Percentiles rank a stretch among this genome's conserved stretches.
Evolutionary conservation across 2,329 filamentous ascomycete species (phyloP).

Genomic region (Trichoderma arundinaceum): DNA sequence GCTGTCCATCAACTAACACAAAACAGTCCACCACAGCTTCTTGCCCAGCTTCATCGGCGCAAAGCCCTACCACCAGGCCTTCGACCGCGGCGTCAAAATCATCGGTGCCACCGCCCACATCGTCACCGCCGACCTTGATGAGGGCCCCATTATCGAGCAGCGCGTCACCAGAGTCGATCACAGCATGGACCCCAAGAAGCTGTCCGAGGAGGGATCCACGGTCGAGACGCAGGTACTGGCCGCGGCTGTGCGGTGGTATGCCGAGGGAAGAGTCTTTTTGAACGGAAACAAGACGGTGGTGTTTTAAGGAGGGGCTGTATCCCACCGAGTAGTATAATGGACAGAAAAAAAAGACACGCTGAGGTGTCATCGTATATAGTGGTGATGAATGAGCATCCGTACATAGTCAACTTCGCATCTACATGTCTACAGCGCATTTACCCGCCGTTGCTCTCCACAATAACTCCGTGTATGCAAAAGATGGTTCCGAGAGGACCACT

Average conservation of each 20-base stretch:
- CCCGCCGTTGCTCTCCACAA: no score
- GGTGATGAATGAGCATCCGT: conserved; percentile 17
- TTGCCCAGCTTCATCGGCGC: conserved; percentile 87
- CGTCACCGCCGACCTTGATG: conserved; percentile 82
- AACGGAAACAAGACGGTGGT: conserved; percentile 83
- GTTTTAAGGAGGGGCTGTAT: conserved; percentile 53
- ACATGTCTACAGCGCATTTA: neutral
- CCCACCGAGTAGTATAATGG: neutral
- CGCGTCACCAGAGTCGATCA: conserved; percentile 78
- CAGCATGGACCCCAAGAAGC: conserved; percentile 73
- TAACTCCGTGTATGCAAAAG: no score
- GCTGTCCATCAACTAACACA: conserved; percentile 43
- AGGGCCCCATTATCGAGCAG: conserved; percentile 89
- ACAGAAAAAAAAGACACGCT: neutral
- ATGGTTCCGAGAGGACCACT: no score
- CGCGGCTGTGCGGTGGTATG: conserved; percentile 82
- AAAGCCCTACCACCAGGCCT: conserved; percentile 87
- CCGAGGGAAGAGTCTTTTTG: conserved; percentile 76
- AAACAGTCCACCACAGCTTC: conserved; percentile 77
- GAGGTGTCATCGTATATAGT: conserved; percentile 15
- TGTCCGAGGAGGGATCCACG: conserved; percentile 81
- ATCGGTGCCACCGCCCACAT: conserved; percentile 87
- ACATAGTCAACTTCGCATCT: neutral
- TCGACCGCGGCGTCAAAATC: conserved; percentile 85
- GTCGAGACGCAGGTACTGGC: conserved; percentile 84